Conservation (phyloP, 1,139 yeast genomes). For the Maudiozyma humilis region DNA sequence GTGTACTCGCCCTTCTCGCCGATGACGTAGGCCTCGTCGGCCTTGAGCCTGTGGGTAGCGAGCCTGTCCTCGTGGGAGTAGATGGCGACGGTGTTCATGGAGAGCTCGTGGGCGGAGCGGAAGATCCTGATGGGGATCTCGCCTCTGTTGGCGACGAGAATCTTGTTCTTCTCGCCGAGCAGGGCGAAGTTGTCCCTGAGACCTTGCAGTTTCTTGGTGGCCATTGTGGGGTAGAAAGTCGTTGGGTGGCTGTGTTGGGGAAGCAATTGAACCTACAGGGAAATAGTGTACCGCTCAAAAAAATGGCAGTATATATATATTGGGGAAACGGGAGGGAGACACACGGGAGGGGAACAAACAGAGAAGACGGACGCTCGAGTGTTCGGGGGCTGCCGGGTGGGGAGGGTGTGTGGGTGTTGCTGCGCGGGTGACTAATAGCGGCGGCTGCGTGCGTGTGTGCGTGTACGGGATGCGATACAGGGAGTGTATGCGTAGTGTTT, state of each 20-base stretch:
- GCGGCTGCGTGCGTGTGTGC: too few species aligned
- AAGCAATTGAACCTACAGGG: neutral
- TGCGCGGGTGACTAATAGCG: too few species aligned
- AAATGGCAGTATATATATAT: neutral
- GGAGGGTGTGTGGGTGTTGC: too few species aligned
- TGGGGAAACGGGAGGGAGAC: neutral
- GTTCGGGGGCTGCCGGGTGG: neutral
- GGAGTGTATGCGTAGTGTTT: too few species aligned
- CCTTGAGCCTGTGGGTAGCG: conserved; percentile 89
- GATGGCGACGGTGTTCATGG: conserved; percentile 96
- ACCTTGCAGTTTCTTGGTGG: conserved; percentile 11
- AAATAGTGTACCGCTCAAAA: neutral
- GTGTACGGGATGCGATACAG: too few species aligned
- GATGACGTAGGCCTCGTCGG: conserved; percentile 87
- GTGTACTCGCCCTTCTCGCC: conserved; percentile 85
- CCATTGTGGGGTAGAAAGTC: neutral
- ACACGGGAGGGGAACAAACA: neutral
- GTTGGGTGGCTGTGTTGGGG: neutral
- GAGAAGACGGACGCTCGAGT: neutral
- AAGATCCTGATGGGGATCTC: conserved; percentile 87
- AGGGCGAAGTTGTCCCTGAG: conserved; percentile 12
- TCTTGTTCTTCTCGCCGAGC: conserved; percentile 40
- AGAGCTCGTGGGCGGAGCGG: conserved; percentile 94
- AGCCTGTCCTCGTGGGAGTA: conserved; percentile 94
- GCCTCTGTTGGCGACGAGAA: conserved; percentile 91